These are phyloP conservation scores for Hypoxylon fragiforme DNA, from an alignment of 495 filamentous ascomycete genomes.

Conservation along the genomic window DNA sequence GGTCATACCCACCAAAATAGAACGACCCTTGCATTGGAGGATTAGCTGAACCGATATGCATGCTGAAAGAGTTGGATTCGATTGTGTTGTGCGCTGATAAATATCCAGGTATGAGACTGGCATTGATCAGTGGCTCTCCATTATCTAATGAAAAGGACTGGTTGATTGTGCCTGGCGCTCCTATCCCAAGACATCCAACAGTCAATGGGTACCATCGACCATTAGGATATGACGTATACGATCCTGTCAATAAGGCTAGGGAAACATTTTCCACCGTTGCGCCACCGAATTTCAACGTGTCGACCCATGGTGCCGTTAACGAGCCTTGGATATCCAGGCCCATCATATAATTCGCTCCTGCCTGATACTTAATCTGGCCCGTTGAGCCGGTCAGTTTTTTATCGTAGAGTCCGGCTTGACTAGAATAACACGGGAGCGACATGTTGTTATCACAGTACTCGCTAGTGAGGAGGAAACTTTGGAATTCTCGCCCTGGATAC, in stretches of 20 bases:
- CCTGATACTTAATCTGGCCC: conserved; percentile 19
- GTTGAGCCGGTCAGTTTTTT: conserved; percentile 33
- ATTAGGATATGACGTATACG: conserved; percentile 38
- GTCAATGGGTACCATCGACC: conserved; percentile 40
- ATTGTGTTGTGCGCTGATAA: conserved; percentile 41
- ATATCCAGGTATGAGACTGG: conserved; percentile 39
- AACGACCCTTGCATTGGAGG: conserved; percentile 48
- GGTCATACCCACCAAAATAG: conserved; percentile 57
- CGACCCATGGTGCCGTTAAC: conserved; percentile 28
- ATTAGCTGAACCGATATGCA: conserved; percentile 57
- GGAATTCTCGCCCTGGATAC: conserved; percentile 40
- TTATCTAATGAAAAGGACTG: conserved; percentile 33
- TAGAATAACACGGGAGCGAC: conserved; percentile 28
- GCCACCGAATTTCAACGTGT: conserved; percentile 27
- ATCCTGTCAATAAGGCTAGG: conserved; percentile 22
- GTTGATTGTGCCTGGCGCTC: conserved; percentile 37
- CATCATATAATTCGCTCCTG: conserved; percentile 28
- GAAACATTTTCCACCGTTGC: conserved; percentile 29
- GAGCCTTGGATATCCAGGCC: conserved; percentile 27
- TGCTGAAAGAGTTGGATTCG: conserved; percentile 54
- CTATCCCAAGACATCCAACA: conserved; percentile 42
- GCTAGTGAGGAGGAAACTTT: conserved; percentile 34
- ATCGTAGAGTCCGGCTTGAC: conserved; percentile 35
- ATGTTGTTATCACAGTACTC: conserved; percentile 36
- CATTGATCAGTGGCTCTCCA: conserved; percentile 37